phyloP scores from a whole-genome alignment of 345 rosid species.

The Eucalyptus curtisii region DNA sequence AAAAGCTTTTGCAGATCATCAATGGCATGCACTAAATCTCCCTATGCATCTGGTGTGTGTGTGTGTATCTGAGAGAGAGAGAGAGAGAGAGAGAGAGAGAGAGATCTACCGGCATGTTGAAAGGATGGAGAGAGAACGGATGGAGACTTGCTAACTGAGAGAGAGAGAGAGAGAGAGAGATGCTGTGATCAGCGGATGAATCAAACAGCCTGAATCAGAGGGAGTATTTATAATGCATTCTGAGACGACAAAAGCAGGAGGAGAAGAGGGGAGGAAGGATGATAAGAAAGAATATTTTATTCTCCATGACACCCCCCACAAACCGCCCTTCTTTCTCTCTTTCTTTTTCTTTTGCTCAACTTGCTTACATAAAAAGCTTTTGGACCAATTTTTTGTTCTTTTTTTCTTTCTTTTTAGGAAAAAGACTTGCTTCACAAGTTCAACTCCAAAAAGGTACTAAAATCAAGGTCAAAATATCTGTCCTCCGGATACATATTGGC shows the following conservation, averaged over 20 bases:
- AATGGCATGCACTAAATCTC: neutral
- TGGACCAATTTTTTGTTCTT: neutral
- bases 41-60: neutral
- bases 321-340: neutral
- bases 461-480: neutral
- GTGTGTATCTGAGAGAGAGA: neutral
- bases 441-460: neutral
- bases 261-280: neutral
- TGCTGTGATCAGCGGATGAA: neutral
- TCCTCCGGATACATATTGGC: neutral
- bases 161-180: neutral
- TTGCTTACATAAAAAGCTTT: neutral
- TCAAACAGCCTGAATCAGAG: neutral
- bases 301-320: neutral
- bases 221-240: neutral
- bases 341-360: neutral
- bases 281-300: neutral
- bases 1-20: neutral
- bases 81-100: neutral
- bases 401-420: neutral
- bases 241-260: neutral
- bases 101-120: neutral
- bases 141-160: neutral
- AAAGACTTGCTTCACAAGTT: neutral
- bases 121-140: neutral